These are phyloP conservation scores for Russula olivacea DNA, from an alignment of 768 basidiomycete species.

Conservation along the genomic window DNA sequence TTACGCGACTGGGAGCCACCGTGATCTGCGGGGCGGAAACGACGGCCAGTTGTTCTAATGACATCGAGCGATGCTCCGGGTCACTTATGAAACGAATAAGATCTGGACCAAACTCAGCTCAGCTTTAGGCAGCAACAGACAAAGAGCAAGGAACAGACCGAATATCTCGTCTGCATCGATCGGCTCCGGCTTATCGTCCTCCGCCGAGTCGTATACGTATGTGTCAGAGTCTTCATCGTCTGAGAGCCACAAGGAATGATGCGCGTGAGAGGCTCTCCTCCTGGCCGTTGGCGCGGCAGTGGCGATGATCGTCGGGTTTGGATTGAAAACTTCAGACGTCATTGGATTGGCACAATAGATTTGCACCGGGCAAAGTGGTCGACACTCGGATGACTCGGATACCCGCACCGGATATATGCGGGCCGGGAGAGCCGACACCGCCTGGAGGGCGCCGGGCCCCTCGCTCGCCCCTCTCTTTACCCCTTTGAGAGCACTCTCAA, in stretches of 20 bases:
- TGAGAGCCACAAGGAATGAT: slow-evolving; percentile 56
- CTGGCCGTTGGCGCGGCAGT: slow-evolving; percentile 45
- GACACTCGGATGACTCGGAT: no score
- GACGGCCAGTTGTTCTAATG: slow-evolving; percentile 90
- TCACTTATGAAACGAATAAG: slow-evolving; percentile 89
- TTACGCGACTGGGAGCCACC: slow-evolving; percentile 55
- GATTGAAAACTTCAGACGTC: slow-evolving; percentile 67
- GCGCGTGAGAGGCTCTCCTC: slow-evolving; percentile 34
- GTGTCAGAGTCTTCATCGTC: slow-evolving; percentile 27
- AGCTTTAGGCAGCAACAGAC: not conserved
- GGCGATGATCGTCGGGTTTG: slow-evolving; percentile 79
- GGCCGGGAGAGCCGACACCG: not conserved
- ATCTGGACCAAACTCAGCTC: slow-evolving; percentile 45
- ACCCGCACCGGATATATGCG: not conserved
- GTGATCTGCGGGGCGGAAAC: slow-evolving; percentile 85
- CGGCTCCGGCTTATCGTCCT: slow-evolving; percentile 46
- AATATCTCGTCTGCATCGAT: slow-evolving; percentile 94
- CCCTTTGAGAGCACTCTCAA: not conserved
- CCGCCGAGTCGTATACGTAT: slow-evolving; percentile 25
- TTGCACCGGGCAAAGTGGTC: not conserved
- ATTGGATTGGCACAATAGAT: slow-evolving; percentile 33
- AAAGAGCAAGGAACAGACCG: slow-evolving; percentile 44
- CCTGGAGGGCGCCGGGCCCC: not conserved
- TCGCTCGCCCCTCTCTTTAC: not conserved
- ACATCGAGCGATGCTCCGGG: slow-evolving; percentile 88